Percentiles rank a stretch among this genome's conserved stretches.
Evolutionary conservation across 2,329 filamentous ascomycete species (phyloP).

Genomic region (Remersonia thermophila): DNA sequence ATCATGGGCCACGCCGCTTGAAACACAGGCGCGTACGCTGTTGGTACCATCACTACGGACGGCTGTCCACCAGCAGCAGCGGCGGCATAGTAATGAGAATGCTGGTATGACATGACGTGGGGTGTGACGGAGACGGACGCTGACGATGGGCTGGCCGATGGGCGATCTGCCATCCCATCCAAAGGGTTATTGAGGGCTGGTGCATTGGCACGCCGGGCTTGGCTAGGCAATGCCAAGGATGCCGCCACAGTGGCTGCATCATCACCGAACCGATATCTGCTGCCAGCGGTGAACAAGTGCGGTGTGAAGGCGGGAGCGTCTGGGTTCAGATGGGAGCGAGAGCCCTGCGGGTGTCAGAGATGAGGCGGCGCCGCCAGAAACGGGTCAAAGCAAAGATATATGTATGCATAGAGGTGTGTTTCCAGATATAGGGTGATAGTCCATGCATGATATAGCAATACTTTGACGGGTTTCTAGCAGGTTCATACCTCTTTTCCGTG

Average conservation of each 20-base stretch:
- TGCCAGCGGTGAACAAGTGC: slow-evolving; percentile 16
- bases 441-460: slow-evolving; percentile 19
- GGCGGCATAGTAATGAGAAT: slow-evolving; percentile 15
- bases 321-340: slow-evolving; percentile 44
- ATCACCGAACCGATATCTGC: slow-evolving; percentile 8
- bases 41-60: slow-evolving; percentile 10
- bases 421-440: slow-evolving; percentile 12
- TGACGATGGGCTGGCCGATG: background rate
- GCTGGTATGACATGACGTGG: background rate
- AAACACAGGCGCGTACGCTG: slow-evolving; percentile 10
- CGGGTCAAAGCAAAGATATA: slow-evolving; percentile 23
- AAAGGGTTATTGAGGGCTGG: background rate
- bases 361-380: slow-evolving; percentile 24
- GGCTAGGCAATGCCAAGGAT: too few relatives aligned
- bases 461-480: slow-evolving; percentile 24
- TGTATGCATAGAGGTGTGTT: slow-evolving; percentile 4
- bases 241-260: slow-evolving; percentile 13
- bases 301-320: slow-evolving; percentile 44
- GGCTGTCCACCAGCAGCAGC: slow-evolving; percentile 5
- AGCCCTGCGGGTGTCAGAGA: slow-evolving; percentile 6
- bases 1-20: slow-evolving; percentile 2
- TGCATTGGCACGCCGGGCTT: slow-evolving; percentile 1
- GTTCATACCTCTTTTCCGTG: slow-evolving; percentile 37
- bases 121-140: background rate
- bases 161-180: background rate